A percentile compares a stretch with the other conserved stretches of the same genome.
Conservation (phyloP, 2,329 filamentous ascomycete species). For the Claviceps lovelessii region DNA sequence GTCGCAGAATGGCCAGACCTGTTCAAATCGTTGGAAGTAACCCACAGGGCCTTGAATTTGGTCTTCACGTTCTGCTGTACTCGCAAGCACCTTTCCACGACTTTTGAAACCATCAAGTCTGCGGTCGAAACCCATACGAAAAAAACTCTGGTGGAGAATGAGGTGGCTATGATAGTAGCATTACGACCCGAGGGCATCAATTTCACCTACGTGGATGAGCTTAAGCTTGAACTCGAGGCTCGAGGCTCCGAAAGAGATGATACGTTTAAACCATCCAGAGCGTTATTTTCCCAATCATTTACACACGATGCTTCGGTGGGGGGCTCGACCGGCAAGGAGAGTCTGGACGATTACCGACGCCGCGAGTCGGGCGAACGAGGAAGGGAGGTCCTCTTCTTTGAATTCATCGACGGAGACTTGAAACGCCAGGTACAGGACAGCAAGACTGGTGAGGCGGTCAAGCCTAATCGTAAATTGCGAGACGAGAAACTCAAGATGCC, state of each 20-base stretch:
- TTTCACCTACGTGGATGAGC: constrained; percentile 77
- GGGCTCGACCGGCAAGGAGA: constrained; percentile 36
- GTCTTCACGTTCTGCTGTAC: constrained; percentile 93
- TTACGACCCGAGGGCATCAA: constrained; percentile 65
- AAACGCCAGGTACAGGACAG: constrained; percentile 62
- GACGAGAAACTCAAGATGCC: constrained; percentile 82
- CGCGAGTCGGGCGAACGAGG: constrained; percentile 16
- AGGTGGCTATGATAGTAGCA: constrained; percentile 69
- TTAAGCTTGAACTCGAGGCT: constrained; percentile 66
- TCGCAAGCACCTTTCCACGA: constrained; percentile 81
- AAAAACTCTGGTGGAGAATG: constrained; percentile 52
- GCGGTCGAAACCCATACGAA: constrained; percentile 75
- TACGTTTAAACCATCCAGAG: constrained; percentile 36
- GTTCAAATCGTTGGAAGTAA: constrained; percentile 59
- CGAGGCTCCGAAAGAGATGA: constrained; percentile 53
- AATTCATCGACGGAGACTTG: constrained; percentile 82
- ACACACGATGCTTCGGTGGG: constrained; percentile 43
- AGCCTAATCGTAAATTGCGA: constrained; percentile 51
- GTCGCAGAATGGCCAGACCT: constrained; percentile 53
- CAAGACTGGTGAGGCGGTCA: constrained; percentile 59
- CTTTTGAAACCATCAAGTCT: constrained; percentile 73
- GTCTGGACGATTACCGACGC: constrained; percentile 17
- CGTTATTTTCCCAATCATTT: constrained; percentile 34
- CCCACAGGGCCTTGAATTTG: constrained; percentile 73
- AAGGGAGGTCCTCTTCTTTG: constrained; percentile 70